Percentiles rank a stretch among this genome's conserved stretches.
Evolutionary conservation across 2,329 filamentous ascomycete species (phyloP).

Genomic region (Zymoseptoria crescenta): DNA sequence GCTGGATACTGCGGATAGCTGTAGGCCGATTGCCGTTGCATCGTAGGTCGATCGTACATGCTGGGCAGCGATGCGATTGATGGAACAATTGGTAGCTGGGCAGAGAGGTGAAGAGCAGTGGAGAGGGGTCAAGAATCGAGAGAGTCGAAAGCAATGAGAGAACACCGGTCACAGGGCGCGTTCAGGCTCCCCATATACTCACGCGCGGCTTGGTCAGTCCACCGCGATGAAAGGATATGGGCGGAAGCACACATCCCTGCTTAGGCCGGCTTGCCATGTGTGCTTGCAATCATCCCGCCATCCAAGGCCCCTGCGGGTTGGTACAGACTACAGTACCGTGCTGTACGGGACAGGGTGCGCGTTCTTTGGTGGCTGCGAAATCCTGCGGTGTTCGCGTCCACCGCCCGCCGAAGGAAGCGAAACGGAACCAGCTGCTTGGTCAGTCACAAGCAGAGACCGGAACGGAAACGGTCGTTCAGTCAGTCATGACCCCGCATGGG

Average conservation of each 20-base stretch:
- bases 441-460: not conserved
- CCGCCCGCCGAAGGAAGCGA: not conserved
- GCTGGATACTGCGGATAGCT: constrained; percentile 32
- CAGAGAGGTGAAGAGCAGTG: not conserved
- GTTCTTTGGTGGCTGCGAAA: not conserved
- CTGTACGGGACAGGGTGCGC: not conserved
- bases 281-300: constrained; percentile 3
- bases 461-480: not conserved
- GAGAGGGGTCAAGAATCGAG: constrained; percentile 2
- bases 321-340: not conserved
- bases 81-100: not conserved
- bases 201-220: constrained; percentile 11
- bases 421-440: not conserved
- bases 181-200: constrained; percentile 16
- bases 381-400: not conserved
- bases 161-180: constrained; percentile 10
- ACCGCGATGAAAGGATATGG: constrained; percentile 14
- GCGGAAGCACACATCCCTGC: constrained; percentile 16
- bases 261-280: constrained; percentile 11
- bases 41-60: constrained; percentile 27
- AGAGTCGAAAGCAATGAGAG: constrained; percentile 3
- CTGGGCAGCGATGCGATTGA: constrained; percentile 1
- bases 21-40: constrained; percentile 41
- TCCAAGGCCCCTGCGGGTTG: constrained; percentile 5
- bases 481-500: not conserved